These are phyloP conservation scores for Mycena olivaceomarginata DNA, from an alignment of 768 basidiomycete genomes.

Conservation along the genomic window DNA sequence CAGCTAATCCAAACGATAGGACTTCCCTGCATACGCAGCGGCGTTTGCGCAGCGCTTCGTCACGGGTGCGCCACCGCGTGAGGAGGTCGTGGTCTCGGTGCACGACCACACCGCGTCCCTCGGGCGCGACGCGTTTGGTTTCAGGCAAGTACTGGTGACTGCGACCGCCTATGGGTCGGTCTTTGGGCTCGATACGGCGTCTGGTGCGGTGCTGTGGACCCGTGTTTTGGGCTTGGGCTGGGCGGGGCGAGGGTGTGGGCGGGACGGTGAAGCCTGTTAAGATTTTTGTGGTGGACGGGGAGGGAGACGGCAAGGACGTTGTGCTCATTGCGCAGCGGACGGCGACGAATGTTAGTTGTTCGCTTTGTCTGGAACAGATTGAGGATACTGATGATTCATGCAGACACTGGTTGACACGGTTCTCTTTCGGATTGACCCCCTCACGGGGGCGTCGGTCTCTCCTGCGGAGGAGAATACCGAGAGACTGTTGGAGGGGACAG, in stretches of 20 bases:
- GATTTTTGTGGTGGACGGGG: conserved; percentile 72
- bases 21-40: conserved; percentile 81
- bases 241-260: conserved; percentile 72
- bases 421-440: conserved; percentile 83
- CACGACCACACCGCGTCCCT: conserved; percentile 61
- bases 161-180: conserved; percentile 85
- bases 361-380: conserved; percentile 19
- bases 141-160: conserved; percentile 87
- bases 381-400: conserved; percentile 14
- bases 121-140: conserved; percentile 88
- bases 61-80: conserved; percentile 69
- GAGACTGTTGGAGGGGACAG: conserved; percentile 72
- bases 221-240: conserved; percentile 85
- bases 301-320: conserved; percentile 73
- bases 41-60: conserved; percentile 84
- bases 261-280: conserved; percentile 76
- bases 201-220: conserved; percentile 88
- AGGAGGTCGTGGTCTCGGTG: conserved; percentile 63
- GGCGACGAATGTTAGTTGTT: conserved; percentile 74
- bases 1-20: conserved; percentile 59
- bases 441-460: conserved; percentile 82
- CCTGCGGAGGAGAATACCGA: conserved; percentile 55
- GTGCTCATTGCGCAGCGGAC: conserved; percentile 77
- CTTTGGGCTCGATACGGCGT: conserved; percentile 88
- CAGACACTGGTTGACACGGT: conserved; percentile 83